phyloP scores from a whole-genome alignment of 2,329 filamentous ascomycete species.

The Trichoderma sp. region DNA sequence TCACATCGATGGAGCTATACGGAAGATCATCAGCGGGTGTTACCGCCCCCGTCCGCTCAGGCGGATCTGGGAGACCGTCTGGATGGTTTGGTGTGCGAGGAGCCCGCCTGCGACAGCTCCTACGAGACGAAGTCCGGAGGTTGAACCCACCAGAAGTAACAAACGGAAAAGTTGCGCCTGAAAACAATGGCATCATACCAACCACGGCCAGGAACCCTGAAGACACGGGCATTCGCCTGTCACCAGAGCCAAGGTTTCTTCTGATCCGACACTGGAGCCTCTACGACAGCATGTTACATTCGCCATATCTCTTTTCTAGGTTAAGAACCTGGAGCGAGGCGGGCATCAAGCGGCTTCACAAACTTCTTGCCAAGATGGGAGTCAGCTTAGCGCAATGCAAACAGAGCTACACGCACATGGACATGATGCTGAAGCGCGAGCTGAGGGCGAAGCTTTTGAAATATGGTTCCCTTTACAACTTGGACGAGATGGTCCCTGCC shows the following conservation, averaged over 20 bases:
- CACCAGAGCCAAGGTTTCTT: slow-evolving; percentile 89
- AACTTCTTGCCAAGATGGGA: slow-evolving; percentile 96
- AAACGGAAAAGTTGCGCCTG: slow-evolving; percentile 60
- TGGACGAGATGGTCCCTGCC: slow-evolving; percentile 87
- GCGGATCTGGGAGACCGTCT: slow-evolving; percentile 54
- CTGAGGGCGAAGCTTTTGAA: slow-evolving; percentile 81
- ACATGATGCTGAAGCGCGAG: slow-evolving; percentile 90
- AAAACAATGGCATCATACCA: slow-evolving; percentile 77
- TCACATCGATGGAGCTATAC: slow-evolving; percentile 90
- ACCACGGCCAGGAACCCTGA: slow-evolving; percentile 85
- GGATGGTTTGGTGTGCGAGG: slow-evolving; percentile 82
- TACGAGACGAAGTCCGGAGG: slow-evolving; percentile 90
- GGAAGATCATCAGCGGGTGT: slow-evolving; percentile 80
- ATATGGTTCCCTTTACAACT: slow-evolving; percentile 87
- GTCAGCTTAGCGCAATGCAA: slow-evolving; percentile 90
- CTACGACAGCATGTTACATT: slow-evolving; percentile 98
- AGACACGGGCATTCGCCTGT: slow-evolving; percentile 86
- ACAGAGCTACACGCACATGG: slow-evolving; percentile 97
- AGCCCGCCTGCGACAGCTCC: slow-evolving; percentile 76
- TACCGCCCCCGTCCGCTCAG: slow-evolving; percentile 56
- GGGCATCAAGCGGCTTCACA: slow-evolving; percentile 84
- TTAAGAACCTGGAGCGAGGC: slow-evolving; percentile 93
- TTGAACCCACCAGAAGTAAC: slow-evolving; percentile 75
- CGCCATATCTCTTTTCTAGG: slow-evolving; percentile 85
- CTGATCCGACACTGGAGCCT: slow-evolving; percentile 94